Conservation (phyloP, 192 early-diverging fungal genomes). For the Backusella tarrabulga region DNA sequence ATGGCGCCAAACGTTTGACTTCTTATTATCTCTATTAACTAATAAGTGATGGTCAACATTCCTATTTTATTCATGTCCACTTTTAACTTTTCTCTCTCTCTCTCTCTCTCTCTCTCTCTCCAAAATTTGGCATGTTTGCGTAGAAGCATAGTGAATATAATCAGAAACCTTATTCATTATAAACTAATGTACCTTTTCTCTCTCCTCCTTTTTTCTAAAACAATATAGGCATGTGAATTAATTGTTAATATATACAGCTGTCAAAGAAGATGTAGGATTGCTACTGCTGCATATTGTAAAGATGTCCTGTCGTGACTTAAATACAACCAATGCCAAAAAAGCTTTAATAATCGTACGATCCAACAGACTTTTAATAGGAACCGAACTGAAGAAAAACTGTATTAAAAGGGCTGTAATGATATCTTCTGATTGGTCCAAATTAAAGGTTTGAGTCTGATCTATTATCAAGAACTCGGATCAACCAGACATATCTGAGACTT, state of each 20-base stretch:
- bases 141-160: background rate
- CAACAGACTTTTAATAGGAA: background rate
- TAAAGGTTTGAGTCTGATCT: conserved; percentile 1
- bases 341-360: background rate
- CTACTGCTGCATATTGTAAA: conserved; percentile 4
- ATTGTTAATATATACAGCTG: background rate
- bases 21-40: too few species aligned
- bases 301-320: background rate
- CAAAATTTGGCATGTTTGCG: background rate
- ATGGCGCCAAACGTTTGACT: background rate
- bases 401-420: background rate
- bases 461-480: background rate
- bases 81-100: background rate
- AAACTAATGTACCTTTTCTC: background rate
- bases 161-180: background rate
- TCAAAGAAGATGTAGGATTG: background rate
- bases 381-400: background rate
- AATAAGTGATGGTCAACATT: background rate
- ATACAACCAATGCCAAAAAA: background rate
- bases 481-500: background rate
- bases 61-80: background rate
- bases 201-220: background rate
- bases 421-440: background rate
- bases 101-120: background rate
- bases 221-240: background rate